phyloP scores from a whole-genome alignment of 805 yeast species.

The Candida maesae region DNA sequence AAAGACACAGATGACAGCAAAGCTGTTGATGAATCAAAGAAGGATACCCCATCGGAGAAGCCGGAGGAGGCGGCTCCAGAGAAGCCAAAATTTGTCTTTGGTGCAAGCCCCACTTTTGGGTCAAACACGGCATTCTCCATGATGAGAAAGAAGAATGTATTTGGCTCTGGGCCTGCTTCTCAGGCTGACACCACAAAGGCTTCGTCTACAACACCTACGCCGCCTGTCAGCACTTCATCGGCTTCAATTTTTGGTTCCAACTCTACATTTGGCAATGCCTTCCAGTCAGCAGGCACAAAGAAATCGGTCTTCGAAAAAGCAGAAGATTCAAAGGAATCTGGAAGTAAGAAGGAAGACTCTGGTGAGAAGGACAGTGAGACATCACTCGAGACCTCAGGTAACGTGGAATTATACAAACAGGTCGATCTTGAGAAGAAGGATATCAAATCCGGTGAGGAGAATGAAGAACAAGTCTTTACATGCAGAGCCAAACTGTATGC shows the following conservation, averaged over 20 bases:
- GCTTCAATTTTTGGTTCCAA: slow-evolving; percentile 41
- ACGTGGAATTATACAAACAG: slow-evolving; percentile 42
- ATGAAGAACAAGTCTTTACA: slow-evolving; percentile 64
- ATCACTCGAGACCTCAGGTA: slow-evolving; percentile 16
- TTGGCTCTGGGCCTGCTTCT: slow-evolving; percentile 31
- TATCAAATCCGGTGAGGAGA: slow-evolving; percentile 85
- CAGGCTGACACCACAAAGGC: neutral
- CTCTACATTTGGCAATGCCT: slow-evolving; percentile 50
- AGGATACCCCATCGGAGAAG: slow-evolving; percentile 4
- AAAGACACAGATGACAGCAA: slow-evolving; percentile 2
- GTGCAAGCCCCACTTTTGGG: slow-evolving; percentile 49
- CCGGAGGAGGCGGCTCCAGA: slow-evolving; percentile 3
- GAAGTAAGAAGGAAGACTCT: slow-evolving; percentile 12
- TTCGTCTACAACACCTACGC: no score
- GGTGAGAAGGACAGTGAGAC: slow-evolving; percentile 23
- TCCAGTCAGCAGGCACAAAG: slow-evolving; percentile 46
- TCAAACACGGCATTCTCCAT: slow-evolving; percentile 32
- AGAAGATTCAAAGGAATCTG: slow-evolving; percentile 11
- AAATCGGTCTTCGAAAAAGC: slow-evolving; percentile 54
- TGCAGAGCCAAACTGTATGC: slow-evolving; percentile 78
- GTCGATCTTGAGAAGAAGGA: slow-evolving; percentile 60
- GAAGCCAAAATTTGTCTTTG: slow-evolving; percentile 51
- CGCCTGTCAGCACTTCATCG: slow-evolving; percentile 17
- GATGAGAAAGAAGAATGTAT: slow-evolving; percentile 31
- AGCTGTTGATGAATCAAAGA: slow-evolving; percentile 2